phyloP scores from a whole-genome alignment of 306 rosid species.

The Medicago lupulina region DNA sequence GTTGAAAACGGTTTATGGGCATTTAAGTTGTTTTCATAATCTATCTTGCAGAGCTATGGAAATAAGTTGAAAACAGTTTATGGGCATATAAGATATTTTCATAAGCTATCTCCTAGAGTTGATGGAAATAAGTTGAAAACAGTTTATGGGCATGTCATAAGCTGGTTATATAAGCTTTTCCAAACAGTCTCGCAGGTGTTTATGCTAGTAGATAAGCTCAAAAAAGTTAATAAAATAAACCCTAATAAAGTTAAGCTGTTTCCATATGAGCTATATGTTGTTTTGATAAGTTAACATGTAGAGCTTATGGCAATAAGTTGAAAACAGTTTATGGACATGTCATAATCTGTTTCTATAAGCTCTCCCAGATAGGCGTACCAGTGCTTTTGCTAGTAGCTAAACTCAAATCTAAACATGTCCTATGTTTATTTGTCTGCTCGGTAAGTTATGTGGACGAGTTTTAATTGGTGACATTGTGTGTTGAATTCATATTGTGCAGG shows the following conservation, averaged over 20 bases:
- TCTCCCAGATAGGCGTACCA: not conserved
- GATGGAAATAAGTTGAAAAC: too few relatives aligned
- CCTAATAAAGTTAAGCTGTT: not conserved
- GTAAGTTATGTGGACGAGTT: not conserved
- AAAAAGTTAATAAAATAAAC: too few relatives aligned
- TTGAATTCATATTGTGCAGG: constrained; percentile 57
- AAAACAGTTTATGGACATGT: not conserved
- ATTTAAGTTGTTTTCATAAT: too few relatives aligned
- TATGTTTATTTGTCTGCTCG: constrained; percentile 15
- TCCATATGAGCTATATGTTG: not conserved
- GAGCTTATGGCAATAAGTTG: not conserved
- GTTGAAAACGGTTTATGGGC: not conserved
- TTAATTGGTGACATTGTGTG: constrained; percentile 24
- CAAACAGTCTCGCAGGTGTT: too few relatives aligned
- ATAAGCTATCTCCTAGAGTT: too few relatives aligned
- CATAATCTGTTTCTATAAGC: not conserved
- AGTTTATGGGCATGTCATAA: too few relatives aligned
- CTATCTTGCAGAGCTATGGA: too few relatives aligned
- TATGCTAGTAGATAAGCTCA: too few relatives aligned
- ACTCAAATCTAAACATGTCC: not conserved
- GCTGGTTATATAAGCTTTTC: too few relatives aligned
- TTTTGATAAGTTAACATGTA: not conserved
- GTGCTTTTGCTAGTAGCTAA: not conserved
- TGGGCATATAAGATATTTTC: too few relatives aligned
- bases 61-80: too few relatives aligned